phyloP scores from a whole-genome alignment of 1,284 basidiomycete genomes.

The Ustilago curta region DNA sequence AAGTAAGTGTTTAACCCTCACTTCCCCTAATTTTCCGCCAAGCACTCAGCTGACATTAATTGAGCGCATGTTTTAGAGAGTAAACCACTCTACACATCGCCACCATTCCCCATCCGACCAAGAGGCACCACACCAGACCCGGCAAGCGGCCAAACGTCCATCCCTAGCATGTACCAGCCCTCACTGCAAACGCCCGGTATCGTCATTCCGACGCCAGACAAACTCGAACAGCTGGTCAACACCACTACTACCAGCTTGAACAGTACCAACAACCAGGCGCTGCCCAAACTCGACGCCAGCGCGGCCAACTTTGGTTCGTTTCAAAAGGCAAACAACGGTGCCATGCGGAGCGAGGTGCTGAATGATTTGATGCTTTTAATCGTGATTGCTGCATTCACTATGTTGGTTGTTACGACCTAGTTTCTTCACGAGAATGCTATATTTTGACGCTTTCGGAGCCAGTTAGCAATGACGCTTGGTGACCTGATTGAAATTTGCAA shows the following conservation, averaged over 20 bases:
- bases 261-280: conserved; percentile 10
- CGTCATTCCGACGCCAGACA: conserved; percentile 15
- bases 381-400: conserved; percentile 22
- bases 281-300: conserved; percentile 21
- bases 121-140: conserved; percentile 26
- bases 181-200: conserved; percentile 28
- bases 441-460: background rate
- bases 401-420: conserved; percentile 20
- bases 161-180: conserved; percentile 24
- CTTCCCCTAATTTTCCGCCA: background rate
- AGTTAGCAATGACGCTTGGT: too few species aligned
- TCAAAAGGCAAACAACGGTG: background rate
- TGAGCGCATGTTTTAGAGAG: too few species aligned
- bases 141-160: conserved; percentile 21
- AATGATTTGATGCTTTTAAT: conserved; percentile 15
- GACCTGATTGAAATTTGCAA: too few species aligned
- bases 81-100: conserved; percentile 26
- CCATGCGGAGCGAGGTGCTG: background rate
- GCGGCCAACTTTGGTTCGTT: conserved; percentile 17
- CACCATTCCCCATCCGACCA: conserved; percentile 30
- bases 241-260: conserved; percentile 2
- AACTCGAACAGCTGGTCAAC: conserved; percentile 14
- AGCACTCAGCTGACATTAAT: background rate
- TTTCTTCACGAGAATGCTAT: background rate
- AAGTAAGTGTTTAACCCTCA: conserved; percentile 15